Evolutionary conservation across 257 asterid genomes (phyloP).

Genomic region (Anisodus acutangulus): DNA sequence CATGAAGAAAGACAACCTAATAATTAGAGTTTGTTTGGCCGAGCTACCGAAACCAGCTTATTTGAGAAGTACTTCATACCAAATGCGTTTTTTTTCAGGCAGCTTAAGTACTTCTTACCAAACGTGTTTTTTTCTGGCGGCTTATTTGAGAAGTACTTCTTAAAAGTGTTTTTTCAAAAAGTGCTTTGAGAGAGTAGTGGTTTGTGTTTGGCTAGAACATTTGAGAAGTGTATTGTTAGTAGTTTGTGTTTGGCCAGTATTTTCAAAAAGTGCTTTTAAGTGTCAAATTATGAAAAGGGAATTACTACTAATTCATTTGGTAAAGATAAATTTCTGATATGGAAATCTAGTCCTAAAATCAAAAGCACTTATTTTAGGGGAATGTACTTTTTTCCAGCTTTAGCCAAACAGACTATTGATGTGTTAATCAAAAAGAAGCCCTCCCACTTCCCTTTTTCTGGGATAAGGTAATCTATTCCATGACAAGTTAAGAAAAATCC

Average conservation of each 20-base stretch:
- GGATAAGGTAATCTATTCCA: not conserved
- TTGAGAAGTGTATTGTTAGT: not conserved
- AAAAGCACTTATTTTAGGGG: not conserved
- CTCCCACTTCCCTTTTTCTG: not conserved
- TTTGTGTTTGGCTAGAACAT: not conserved
- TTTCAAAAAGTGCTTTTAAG: not conserved
- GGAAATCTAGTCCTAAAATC: not conserved
- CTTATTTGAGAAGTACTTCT: not conserved
- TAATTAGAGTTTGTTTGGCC: not conserved
- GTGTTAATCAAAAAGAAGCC: not conserved
- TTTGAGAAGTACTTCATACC: not conserved
- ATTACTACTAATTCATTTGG: not conserved
- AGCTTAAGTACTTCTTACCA: not conserved
- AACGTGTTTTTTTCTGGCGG: not conserved
- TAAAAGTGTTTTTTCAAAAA: not conserved
- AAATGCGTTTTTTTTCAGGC: not conserved
- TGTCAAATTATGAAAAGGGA: not conserved
- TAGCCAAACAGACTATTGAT: not conserved
- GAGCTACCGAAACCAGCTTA: not conserved
- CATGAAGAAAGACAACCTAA: not conserved
- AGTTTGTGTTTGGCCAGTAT: not conserved
- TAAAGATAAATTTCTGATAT: not conserved
- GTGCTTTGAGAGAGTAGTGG: not conserved
- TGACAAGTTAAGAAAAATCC: not conserved
- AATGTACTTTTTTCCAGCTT: not conserved